phyloP scores from a whole-genome alignment of 116 monocot species.

The Posidonia oceanica region DNA sequence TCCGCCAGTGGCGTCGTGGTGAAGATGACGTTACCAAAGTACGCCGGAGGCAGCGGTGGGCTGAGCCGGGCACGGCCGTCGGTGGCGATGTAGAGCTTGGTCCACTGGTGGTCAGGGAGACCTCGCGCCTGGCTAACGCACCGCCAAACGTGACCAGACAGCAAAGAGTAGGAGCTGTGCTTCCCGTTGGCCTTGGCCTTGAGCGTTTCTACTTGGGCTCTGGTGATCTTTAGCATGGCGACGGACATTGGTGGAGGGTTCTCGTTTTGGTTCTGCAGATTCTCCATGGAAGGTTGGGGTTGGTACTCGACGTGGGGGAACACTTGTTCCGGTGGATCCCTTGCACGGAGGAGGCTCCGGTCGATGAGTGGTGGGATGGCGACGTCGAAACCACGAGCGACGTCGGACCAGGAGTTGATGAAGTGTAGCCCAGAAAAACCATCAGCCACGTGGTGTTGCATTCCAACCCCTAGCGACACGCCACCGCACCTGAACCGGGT shows the following conservation, averaged over 20 bases:
- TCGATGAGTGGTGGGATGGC: constrained; percentile 64
- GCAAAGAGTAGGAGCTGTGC: constrained; percentile 44
- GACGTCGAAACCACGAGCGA: constrained; percentile 58
- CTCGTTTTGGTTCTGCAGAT: background rate
- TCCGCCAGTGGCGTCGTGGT: constrained; percentile 54
- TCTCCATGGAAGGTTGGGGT: constrained; percentile 29
- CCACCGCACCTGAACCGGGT: constrained; percentile 94
- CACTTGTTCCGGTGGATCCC: constrained; percentile 49
- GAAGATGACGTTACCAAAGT: constrained; percentile 88
- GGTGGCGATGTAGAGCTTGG: constrained; percentile 72
- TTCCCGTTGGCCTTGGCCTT: constrained; percentile 19
- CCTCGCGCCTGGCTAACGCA: constrained; percentile 60
- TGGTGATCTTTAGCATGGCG: constrained; percentile 39
- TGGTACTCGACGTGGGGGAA: constrained; percentile 96
- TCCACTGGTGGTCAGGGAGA: constrained; percentile 38
- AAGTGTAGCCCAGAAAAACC: constrained; percentile 92
- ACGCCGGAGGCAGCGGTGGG: constrained; percentile 55
- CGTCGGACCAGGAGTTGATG: constrained; percentile 95
- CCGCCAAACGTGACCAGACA: constrained; percentile 75
- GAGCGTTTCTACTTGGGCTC: constrained; percentile 26
- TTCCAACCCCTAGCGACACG: constrained; percentile 74
- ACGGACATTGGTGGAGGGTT: constrained; percentile 17
- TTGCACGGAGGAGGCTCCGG: constrained; percentile 70
- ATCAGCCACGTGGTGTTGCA: constrained; percentile 96
- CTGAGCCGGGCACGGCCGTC: constrained; percentile 64